A percentile compares a stretch with the other conserved stretches of the same genome.
Evolutionary conservation across 441 rosid species (phyloP).

Genomic region (Corymbia calophylla): DNA sequence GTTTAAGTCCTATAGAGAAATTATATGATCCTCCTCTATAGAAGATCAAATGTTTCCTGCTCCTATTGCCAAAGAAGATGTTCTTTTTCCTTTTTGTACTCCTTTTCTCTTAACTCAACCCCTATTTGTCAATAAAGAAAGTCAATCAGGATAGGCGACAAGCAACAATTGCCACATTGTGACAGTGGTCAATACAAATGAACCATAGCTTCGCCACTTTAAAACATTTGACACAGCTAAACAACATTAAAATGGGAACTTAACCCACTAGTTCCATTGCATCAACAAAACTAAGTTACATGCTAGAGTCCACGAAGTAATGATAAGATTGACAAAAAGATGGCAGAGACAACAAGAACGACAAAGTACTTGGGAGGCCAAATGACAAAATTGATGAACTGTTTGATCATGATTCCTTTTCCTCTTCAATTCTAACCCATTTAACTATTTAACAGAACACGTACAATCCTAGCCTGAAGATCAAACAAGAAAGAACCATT

Average conservation of each 20-base stretch:
- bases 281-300: background rate
- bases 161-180: too few relatives aligned
- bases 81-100: too few relatives aligned
- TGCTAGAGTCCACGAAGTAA: background rate
- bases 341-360: background rate
- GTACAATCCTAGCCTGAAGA: background rate
- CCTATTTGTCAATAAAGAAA: too few relatives aligned
- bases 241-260: background rate
- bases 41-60: too few relatives aligned
- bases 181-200: background rate
- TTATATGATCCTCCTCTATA: too few relatives aligned
- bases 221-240: background rate
- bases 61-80: too few relatives aligned
- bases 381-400: slow-evolving; percentile 91
- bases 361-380: slow-evolving; percentile 78
- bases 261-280: background rate
- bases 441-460: too few relatives aligned
- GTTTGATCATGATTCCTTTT: slow-evolving; percentile 54
- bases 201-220: background rate
- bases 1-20: too few relatives aligned
- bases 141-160: too few relatives aligned
- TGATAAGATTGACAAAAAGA: background rate
- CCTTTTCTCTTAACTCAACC: too few relatives aligned
- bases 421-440: background rate
- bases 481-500: background rate